These are phyloP conservation scores for Leishmania amazonensis DNA, from an alignment of 208 protist species.

Conservation along the genomic window DNA sequence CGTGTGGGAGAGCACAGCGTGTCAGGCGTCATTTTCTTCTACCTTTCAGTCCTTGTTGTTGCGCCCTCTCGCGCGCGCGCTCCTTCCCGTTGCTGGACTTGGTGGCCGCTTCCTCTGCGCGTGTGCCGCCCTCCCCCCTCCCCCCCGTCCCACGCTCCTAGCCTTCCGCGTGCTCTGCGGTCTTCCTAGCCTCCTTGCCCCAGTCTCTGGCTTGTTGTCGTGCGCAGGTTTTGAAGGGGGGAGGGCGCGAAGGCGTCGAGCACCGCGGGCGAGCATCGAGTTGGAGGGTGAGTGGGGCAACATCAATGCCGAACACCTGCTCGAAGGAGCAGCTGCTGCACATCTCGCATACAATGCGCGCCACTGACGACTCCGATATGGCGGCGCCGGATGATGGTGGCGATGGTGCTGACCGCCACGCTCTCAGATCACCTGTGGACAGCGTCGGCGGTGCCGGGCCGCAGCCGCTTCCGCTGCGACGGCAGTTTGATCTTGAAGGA, in stretches of 20 bases:
- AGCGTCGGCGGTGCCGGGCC: not conserved
- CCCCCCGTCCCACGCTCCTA: too few relatives aligned
- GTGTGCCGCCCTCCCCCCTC: too few relatives aligned
- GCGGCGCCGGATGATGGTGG: not conserved
- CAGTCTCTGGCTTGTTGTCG: too few relatives aligned
- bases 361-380: not conserved
- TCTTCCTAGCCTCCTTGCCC: too few relatives aligned
- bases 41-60: not conserved
- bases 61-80: not conserved
- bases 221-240: too few relatives aligned
- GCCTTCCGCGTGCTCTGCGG: too few relatives aligned
- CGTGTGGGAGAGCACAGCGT: not conserved
- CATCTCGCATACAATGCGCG: not conserved
- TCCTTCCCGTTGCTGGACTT: not conserved
- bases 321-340: not conserved
- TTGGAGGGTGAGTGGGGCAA: not conserved
- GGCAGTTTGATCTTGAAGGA: not conserved
- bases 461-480: not conserved
- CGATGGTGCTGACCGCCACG: not conserved
- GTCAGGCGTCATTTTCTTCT: not conserved
- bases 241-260: too few relatives aligned
- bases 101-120: too few relatives aligned
- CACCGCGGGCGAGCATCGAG: not conserved
- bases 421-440: not conserved
- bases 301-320: not conserved